phyloP scores from a whole-genome alignment of 768 basidiomycete genomes.

The Mycena pura region DNA sequence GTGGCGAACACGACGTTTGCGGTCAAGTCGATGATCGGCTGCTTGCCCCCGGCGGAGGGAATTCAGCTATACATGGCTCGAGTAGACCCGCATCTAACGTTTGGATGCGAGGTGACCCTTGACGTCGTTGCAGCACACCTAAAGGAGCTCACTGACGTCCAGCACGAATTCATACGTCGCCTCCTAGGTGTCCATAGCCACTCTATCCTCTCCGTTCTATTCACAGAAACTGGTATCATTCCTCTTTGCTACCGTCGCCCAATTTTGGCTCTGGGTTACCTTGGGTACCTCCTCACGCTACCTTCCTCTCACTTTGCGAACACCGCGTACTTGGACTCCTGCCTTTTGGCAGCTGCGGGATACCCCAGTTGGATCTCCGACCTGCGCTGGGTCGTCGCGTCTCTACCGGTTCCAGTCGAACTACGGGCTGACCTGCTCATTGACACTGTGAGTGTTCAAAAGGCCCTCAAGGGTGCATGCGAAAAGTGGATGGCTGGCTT shows the following conservation, averaged over 20 bases:
- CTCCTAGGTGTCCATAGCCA: not conserved
- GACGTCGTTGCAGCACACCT: not conserved
- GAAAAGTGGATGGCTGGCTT: not conserved
- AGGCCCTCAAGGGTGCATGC: not conserved
- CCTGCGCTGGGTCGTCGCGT: not conserved
- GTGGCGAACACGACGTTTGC: not conserved
- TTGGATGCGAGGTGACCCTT: slow-evolving; percentile 28
- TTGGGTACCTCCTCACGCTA: not conserved
- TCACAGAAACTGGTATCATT: not conserved
- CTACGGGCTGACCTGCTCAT: not conserved
- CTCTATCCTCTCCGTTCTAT: not conserved
- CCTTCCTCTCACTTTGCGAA: not conserved
- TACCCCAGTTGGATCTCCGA: not conserved
- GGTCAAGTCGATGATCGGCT: slow-evolving; percentile 12
- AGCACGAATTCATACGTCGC: not conserved
- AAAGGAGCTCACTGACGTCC: not conserved
- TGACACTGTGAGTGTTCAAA: not conserved
- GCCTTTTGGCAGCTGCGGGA: not conserved
- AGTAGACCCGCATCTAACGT: slow-evolving; percentile 32
- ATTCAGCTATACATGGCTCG: slow-evolving; percentile 28
- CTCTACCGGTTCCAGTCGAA: not conserved
- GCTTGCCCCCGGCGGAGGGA: slow-evolving; percentile 21
- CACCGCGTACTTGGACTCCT: not conserved
- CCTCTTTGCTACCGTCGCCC: not conserved
- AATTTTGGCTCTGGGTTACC: not conserved